Percentiles rank a stretch among this genome's conserved stretches.
phyloP scores from a whole-genome alignment of 768 basidiomycete species.

The Kwoniella mangroviensis region DNA sequence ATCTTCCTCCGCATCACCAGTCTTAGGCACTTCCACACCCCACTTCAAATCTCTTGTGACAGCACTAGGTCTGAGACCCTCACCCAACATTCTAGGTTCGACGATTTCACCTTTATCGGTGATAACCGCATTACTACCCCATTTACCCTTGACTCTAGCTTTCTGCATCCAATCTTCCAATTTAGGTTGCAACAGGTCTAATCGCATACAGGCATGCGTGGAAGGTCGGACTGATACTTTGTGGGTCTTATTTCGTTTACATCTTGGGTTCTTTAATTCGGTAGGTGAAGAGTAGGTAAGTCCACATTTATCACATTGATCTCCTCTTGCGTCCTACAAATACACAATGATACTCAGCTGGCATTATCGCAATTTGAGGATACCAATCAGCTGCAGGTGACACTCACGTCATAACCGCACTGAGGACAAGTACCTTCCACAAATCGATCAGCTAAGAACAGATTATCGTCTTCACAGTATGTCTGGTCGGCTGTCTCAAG shows the following conservation, averaged over 20 bases:
- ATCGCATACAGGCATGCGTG: slow-evolving; percentile 87
- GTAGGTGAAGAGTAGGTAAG: slow-evolving; percentile 85
- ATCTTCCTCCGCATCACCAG: slow-evolving; percentile 70
- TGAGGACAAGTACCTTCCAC: slow-evolving; percentile 98
- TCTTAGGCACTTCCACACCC: slow-evolving; percentile 89
- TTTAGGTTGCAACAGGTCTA: slow-evolving; percentile 78
- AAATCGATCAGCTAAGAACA: slow-evolving; percentile 96
- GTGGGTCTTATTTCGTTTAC: slow-evolving; percentile 81
- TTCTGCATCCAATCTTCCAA: slow-evolving; percentile 86
- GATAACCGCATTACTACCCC: slow-evolving; percentile 91
- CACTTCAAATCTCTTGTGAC: slow-evolving; percentile 92
- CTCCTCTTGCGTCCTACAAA: slow-evolving; percentile 86
- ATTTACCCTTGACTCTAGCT: slow-evolving; percentile 79
- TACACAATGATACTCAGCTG: background rate
- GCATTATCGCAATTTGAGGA: too few species aligned
- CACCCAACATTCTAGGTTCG: slow-evolving; percentile 78
- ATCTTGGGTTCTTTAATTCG: slow-evolving; percentile 92
- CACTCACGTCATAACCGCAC: slow-evolving; percentile 77
- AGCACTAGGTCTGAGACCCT: slow-evolving; percentile 83
- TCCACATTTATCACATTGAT: slow-evolving; percentile 94
- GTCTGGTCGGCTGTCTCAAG: slow-evolving; percentile 89
- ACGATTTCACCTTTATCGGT: slow-evolving; percentile 85
- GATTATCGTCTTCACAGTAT: slow-evolving; percentile 88
- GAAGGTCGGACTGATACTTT: slow-evolving; percentile 74
- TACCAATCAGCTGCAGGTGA: too few species aligned